Evolutionary conservation across 2,329 filamentous ascomycete species (phyloP).

Genomic region (Stemphylium lycopersici): DNA sequence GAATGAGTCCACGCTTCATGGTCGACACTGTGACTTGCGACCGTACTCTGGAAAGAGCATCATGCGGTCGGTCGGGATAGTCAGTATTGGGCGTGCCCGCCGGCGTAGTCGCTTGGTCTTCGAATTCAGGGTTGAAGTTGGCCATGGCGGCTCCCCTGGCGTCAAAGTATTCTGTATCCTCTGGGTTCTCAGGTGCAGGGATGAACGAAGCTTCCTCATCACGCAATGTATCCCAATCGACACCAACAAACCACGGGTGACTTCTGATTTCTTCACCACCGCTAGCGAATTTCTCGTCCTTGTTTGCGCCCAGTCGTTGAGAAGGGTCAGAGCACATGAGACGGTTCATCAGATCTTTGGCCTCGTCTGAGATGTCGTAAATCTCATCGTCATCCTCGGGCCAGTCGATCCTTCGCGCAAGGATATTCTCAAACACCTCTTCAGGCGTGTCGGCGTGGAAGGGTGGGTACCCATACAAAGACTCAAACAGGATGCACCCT

Average conservation of each 20-base stretch:
- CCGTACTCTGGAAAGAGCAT: conserved; percentile 87
- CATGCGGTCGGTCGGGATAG: conserved; percentile 88
- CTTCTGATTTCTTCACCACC: conserved; percentile 90
- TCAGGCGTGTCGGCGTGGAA: conserved; percentile 92
- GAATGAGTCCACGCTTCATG: conserved; percentile 90
- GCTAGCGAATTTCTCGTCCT: conserved; percentile 77
- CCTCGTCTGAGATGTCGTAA: conserved; percentile 76
- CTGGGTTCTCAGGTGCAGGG: conserved; percentile 87
- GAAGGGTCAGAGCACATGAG: conserved; percentile 84
- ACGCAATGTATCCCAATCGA: conserved; percentile 90
- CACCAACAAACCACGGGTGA: conserved; percentile 85
- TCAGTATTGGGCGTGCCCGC: conserved; percentile 71
- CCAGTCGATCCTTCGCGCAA: conserved; percentile 89
- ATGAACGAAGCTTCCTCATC: conserved; percentile 97
- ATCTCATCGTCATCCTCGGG: conserved; percentile 82
- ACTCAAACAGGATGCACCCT: conserved; percentile 98
- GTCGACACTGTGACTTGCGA: conserved; percentile 81
- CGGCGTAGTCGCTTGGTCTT: conserved; percentile 83
- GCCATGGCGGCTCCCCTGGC: conserved; percentile 87
- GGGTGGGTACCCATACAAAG: conserved; percentile 88
- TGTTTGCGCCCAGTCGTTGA: conserved; percentile 83
- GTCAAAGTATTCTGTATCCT: conserved; percentile 99
- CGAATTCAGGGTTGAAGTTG: conserved; percentile 90
- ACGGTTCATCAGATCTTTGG: conserved; percentile 92
- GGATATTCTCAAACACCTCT: conserved; percentile 94